Conservation (phyloP, 441 rosid genomes). For the Mallotus repandus region DNA sequence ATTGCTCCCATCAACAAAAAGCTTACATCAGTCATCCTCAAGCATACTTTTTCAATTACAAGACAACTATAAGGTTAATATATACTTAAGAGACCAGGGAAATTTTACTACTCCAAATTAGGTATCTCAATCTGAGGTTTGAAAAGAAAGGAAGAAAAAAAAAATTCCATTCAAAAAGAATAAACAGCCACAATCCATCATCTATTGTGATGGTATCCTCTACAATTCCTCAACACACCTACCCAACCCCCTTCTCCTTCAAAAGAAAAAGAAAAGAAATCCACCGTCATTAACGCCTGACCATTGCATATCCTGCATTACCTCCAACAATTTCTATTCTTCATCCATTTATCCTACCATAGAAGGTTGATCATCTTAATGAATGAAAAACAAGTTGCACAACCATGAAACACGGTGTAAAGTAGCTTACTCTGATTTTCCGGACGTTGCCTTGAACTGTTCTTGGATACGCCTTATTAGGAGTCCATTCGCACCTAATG, state of each 20-base stretch:
- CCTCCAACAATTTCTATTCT: background rate
- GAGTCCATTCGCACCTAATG: constrained; percentile 94
- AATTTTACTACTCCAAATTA: background rate
- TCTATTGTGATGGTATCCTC: background rate
- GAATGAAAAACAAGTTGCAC: constrained; percentile 1
- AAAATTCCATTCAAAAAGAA: background rate
- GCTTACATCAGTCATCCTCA: background rate
- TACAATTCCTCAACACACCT: too few relatives aligned
- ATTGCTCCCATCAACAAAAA: background rate
- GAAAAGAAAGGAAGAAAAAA: background rate
- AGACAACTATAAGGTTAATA: background rate
- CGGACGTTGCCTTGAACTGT: constrained; percentile 90
- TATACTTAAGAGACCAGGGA: background rate
- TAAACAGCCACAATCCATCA: background rate
- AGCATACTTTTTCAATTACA: background rate
- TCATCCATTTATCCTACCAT: background rate
- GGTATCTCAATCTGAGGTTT: background rate
- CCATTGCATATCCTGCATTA: background rate
- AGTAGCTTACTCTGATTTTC: constrained; percentile 85
- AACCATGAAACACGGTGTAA: background rate
- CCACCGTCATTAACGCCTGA: constrained; percentile 1
- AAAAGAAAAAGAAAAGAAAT: background rate
- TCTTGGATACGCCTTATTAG: constrained; percentile 95
- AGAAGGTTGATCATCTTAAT: background rate
- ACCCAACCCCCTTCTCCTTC: background rate